Evolutionary conservation across 768 basidiomycete genomes (phyloP).

Genomic region (Leccinum fibrillosum): DNA sequence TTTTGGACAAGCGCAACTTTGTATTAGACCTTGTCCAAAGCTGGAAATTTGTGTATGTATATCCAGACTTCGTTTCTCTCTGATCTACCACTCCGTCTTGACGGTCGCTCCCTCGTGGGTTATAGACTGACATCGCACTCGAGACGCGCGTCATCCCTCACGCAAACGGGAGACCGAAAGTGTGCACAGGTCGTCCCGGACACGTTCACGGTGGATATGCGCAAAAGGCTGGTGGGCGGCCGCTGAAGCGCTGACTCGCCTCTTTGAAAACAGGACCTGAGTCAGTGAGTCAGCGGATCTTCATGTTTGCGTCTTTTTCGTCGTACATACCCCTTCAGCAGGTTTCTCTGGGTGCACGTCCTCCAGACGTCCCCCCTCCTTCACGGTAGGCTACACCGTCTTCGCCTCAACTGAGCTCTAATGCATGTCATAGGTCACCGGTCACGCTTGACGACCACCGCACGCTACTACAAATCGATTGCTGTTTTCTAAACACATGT

Average conservation of each 20-base stretch:
- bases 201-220: constrained; percentile 59
- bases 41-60: constrained; percentile 63
- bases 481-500: constrained; percentile 47
- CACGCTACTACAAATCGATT: constrained; percentile 53
- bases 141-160: constrained; percentile 57
- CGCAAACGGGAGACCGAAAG: constrained; percentile 79
- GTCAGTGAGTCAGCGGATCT: background rate
- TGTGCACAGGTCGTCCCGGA: constrained; percentile 65
- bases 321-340: constrained; percentile 42
- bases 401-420: no score
- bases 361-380: constrained; percentile 18
- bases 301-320: constrained; percentile 53
- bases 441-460: constrained; percentile 56
- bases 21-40: constrained; percentile 51
- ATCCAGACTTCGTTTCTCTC: constrained; percentile 63
- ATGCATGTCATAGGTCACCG: constrained; percentile 18
- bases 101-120: constrained; percentile 67
- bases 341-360: constrained; percentile 18
- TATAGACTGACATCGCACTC: constrained; percentile 63
- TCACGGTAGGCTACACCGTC: background rate
- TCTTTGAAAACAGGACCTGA: no score
- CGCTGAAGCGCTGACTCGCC: constrained; percentile 27
- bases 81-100: constrained; percentile 62
- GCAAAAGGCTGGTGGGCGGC: constrained; percentile 68
- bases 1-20: no score